Evolutionary conservation across 768 basidiomycete genomes (phyloP).

Genomic region (Dentipellis sp.): DNA sequence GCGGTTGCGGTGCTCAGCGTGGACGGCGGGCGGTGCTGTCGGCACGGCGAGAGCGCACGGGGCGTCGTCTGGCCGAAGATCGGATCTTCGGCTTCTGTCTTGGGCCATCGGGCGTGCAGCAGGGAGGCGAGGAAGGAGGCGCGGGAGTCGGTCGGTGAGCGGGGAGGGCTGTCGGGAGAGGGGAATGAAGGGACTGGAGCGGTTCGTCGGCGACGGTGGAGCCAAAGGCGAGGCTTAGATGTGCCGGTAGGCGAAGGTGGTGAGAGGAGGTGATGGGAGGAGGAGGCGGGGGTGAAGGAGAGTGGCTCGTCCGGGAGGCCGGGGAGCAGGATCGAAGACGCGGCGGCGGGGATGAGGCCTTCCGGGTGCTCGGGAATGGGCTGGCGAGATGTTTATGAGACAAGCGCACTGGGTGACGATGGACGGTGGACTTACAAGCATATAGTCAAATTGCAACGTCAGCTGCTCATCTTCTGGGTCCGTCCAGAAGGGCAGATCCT

Average conservation of each 20-base stretch:
- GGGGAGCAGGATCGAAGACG: slow-evolving; percentile 13
- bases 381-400: slow-evolving; percentile 6
- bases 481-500: neutral
- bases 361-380: slow-evolving; percentile 13
- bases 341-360: slow-evolving; percentile 14
- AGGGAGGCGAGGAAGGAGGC: slow-evolving; percentile 13
- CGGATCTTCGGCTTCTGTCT: slow-evolving; percentile 11
- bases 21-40: slow-evolving; percentile 9
- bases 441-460: slow-evolving; percentile 13
- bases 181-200: slow-evolving; percentile 5
- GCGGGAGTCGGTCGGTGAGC: slow-evolving; percentile 8
- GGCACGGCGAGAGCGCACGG: slow-evolving; percentile 13
- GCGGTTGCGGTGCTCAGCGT: slow-evolving; percentile 2
- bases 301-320: slow-evolving; percentile 7
- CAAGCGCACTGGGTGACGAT: neutral
- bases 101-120: slow-evolving; percentile 14
- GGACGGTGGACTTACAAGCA: slow-evolving; percentile 6
- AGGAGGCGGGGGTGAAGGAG: slow-evolving; percentile 10
- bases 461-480: slow-evolving; percentile 9
- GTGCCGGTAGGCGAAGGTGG: slow-evolving; percentile 18
- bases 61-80: slow-evolving; percentile 16
- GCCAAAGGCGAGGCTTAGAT: slow-evolving; percentile 33
- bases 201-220: slow-evolving; percentile 36
- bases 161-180: slow-evolving; percentile 11
- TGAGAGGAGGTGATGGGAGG: slow-evolving; percentile 11